Base-by-base conservation (phyloP, 2,329 filamentous ascomycete genomes). In the Ascochyta koolunga region DNA sequence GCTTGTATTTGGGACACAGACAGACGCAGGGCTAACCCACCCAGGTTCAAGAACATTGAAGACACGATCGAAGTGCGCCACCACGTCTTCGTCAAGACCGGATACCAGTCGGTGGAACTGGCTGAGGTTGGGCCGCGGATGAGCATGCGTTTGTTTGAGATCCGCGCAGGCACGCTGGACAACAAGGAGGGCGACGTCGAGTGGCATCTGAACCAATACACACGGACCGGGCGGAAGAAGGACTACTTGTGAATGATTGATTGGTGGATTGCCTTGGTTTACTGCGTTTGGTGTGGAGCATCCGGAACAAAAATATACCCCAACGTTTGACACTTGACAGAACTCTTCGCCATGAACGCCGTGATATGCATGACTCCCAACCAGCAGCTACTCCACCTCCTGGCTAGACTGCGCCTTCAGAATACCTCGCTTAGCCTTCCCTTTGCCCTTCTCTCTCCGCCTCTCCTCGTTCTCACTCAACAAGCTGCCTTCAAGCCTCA, bases 141-240 rank as follows among this genome's bases (percentile, higher is more conserved):
- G 91, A 96, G 92, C n/a, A 95, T 98, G 91, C 83, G 91, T 63
- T 80, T 92, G 47, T 99, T 98, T 71, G 91, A 98, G 78, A 96
- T 99, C 58, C 84, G 93, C 40, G 89, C 88, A 47, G 93, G 95
- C 15, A 96, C 93, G 4, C 79, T 97, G 56, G 95, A 98, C 72
- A 96, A 93, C 69, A 96, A 96, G 75, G 90, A 96, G 63, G 93
- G 93, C 4, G 95, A 99, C 76, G 87, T 96, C 4, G 95, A 99
- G 77, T 99, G 95, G 95, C 89, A 95, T 60, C 81, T 99, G 60
- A 96, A 91, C 58, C 93, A 97, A 72, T 99, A 96, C 76, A 99
- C 93, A 8, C 83, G 95, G 64, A 98, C 93, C 13, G 88, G 89
- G 66, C 87, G 87, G 78, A 98, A 98, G 85, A 97, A 97, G 86